These are phyloP conservation scores for Fagopyrum homotropicum DNA, from an alignment of 148 eudicot genomes.

Conservation along the genomic window DNA sequence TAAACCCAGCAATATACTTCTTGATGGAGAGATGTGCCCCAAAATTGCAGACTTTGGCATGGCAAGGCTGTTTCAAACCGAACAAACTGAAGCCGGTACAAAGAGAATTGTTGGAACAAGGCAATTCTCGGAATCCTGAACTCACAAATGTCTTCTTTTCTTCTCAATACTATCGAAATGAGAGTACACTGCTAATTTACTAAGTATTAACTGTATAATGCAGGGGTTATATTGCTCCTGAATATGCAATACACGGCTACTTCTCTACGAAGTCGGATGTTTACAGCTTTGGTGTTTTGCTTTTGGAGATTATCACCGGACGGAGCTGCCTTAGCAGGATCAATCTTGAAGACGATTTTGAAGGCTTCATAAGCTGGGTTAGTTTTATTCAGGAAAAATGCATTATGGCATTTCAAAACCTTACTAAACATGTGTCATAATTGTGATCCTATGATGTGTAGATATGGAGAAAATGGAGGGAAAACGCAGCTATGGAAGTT, in stretches of 20 bases:
- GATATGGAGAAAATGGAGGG: slow-evolving; percentile 31
- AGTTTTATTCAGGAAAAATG: background rate
- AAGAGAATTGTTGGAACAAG: slow-evolving; percentile 25
- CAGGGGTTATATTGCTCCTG: slow-evolving; percentile 21
- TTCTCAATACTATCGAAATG: background rate
- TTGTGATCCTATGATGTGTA: background rate
- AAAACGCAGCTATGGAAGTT: slow-evolving; percentile 13
- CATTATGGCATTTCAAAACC: background rate
- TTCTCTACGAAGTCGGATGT: slow-evolving; percentile 44
- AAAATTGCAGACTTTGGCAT: slow-evolving; percentile 32
- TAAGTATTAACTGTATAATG: background rate
- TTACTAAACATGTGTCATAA: background rate
- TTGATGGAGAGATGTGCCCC: slow-evolving; percentile 27
- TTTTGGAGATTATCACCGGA: slow-evolving; percentile 36
- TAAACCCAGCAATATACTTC: slow-evolving; percentile 27
- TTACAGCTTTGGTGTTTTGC: slow-evolving; percentile 42
- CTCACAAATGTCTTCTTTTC: background rate
- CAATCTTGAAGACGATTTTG: slow-evolving; percentile 21
- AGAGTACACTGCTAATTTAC: background rate
- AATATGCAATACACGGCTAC: slow-evolving; percentile 28
- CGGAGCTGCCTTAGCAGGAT: slow-evolving; percentile 29
- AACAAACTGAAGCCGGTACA: slow-evolving; percentile 23
- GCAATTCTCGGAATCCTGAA: slow-evolving; percentile 19
- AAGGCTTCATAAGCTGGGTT: slow-evolving; percentile 30
- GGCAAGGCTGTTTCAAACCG: slow-evolving; percentile 24